Percentiles rank a stretch among this genome's conserved stretches.
Evolutionary conservation across 805 yeast species (phyloP).

Genomic region (Citeromyces nyonsensis): DNA sequence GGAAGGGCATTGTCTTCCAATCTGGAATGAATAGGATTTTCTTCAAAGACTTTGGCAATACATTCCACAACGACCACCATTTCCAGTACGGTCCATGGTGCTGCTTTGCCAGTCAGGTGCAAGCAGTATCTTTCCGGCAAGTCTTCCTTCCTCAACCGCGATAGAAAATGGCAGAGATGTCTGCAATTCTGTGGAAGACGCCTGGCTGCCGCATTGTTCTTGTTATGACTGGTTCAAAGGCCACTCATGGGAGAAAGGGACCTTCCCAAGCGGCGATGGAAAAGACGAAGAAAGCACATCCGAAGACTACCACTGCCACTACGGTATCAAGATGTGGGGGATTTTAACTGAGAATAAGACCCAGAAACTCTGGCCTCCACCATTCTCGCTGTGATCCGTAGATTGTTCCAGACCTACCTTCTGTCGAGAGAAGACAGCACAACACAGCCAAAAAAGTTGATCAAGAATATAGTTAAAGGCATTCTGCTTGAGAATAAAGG

Average conservation of each 20-base stretch:
- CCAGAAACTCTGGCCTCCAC: no score
- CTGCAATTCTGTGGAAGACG: constrained; percentile 44
- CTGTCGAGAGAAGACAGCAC: constrained; percentile 34
- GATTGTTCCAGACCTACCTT: constrained; percentile 41
- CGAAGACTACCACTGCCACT: constrained; percentile 60
- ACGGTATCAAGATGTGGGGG: constrained; percentile 59
- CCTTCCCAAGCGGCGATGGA: constrained; percentile 58
- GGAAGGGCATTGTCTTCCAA: constrained; percentile 39
- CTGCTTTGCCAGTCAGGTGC: constrained; percentile 32
- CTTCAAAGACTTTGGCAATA: constrained; percentile 30
- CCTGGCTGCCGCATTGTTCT: constrained; percentile 48
- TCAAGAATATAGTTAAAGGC: constrained; percentile 56
- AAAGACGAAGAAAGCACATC: constrained; percentile 63
- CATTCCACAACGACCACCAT: constrained; percentile 41
- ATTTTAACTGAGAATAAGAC: no score
- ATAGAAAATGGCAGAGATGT: no score
- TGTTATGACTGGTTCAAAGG: constrained; percentile 67
- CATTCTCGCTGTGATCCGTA: constrained; percentile 42
- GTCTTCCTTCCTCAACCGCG: no score
- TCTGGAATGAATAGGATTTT: constrained; percentile 27
- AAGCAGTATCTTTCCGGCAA: constrained; percentile 56
- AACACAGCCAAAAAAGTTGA: constrained; percentile 38
- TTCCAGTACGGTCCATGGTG: constrained; percentile 49
- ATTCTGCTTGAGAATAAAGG: constrained; percentile 59
- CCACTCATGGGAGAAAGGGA: constrained; percentile 69